These are phyloP conservation scores for Sporothrix brasiliensis DNA, from an alignment of 2,329 filamentous ascomycete genomes.

Conservation along the genomic window DNA sequence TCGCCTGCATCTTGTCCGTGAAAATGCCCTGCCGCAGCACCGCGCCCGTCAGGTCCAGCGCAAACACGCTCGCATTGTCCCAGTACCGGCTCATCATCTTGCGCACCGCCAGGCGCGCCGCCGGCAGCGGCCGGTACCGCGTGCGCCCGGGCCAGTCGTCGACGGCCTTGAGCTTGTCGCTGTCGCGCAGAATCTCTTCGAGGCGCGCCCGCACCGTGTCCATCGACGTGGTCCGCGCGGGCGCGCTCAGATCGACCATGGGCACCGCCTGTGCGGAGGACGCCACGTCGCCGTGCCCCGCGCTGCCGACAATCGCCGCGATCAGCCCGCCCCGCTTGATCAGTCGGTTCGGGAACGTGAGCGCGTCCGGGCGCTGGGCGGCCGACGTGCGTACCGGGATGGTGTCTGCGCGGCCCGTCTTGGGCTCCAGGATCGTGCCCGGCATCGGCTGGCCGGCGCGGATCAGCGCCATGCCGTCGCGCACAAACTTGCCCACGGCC, in stretches of 20 bases:
- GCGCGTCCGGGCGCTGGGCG: slow-evolving; percentile 36
- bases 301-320: slow-evolving; percentile 6
- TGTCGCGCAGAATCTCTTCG: slow-evolving; percentile 49
- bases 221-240: slow-evolving; percentile 50
- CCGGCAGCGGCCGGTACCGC: slow-evolving; percentile 3
- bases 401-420: slow-evolving; percentile 47
- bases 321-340: slow-evolving; percentile 43
- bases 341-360: slow-evolving; percentile 62
- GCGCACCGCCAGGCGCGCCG: slow-evolving; percentile 54
- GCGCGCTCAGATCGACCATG: slow-evolving; percentile 34
- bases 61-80: slow-evolving; percentile 67
- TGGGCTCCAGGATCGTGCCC: slow-evolving; percentile 64
- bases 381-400: neutral
- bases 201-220: slow-evolving; percentile 55
- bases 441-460: slow-evolving; percentile 60
- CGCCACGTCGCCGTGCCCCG: neutral
- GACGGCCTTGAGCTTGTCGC: slow-evolving; percentile 46
- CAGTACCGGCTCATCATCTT: slow-evolving; percentile 73
- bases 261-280: neutral
- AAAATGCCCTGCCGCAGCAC: slow-evolving; percentile 69
- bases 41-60: slow-evolving; percentile 66
- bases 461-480: slow-evolving; percentile 57
- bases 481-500: slow-evolving; percentile 62
- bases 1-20: slow-evolving; percentile 69
- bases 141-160: slow-evolving; percentile 39